Percentiles rank a stretch among this genome's conserved stretches.
Evolutionary conservation across 202 grass and related monocot genomes (phyloP).

Genomic region (Cymbopogon flexuosus): DNA sequence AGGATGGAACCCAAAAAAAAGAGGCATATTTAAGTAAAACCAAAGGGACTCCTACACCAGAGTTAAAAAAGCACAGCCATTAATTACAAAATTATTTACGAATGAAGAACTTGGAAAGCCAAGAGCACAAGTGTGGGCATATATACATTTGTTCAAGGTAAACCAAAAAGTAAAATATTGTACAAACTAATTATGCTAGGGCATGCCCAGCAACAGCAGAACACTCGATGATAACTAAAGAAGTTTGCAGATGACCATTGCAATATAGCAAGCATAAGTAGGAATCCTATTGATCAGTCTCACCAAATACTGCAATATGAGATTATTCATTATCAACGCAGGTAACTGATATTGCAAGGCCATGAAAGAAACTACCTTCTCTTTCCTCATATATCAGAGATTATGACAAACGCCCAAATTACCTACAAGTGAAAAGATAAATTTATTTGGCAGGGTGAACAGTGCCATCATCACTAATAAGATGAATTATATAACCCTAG

Average conservation of each 20-base stretch:
- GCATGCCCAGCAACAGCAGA: not conserved
- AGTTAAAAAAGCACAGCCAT: not conserved
- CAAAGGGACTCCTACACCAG: not conserved
- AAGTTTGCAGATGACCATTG: not conserved
- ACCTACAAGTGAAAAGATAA: slow-evolving; percentile 98
- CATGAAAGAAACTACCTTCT: slow-evolving; percentile 97
- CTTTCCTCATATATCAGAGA: slow-evolving; percentile 93
- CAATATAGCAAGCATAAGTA: not conserved
- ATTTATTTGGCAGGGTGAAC: slow-evolving; percentile 92
- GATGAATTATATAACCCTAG: slow-evolving; percentile 65
- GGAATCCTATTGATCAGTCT: slow-evolving; percentile 31
- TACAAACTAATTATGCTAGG: slow-evolving; percentile 2
- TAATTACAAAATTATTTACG: not conserved
- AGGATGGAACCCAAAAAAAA: not conserved
- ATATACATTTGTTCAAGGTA: slow-evolving; percentile 4
- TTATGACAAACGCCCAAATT: slow-evolving; percentile 85
- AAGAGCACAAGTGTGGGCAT: not conserved
- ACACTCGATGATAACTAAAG: slow-evolving; percentile 14
- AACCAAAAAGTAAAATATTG: slow-evolving; percentile 1
- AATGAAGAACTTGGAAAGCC: not conserved
- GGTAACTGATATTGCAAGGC: slow-evolving; percentile 56
- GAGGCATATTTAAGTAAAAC: not conserved
- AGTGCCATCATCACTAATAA: slow-evolving; percentile 68
- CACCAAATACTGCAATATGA: slow-evolving; percentile 34
- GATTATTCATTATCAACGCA: slow-evolving; percentile 39